Conservation (phyloP, 176 grass and related monocot genomes). For the Juncus inflexus region DNA sequence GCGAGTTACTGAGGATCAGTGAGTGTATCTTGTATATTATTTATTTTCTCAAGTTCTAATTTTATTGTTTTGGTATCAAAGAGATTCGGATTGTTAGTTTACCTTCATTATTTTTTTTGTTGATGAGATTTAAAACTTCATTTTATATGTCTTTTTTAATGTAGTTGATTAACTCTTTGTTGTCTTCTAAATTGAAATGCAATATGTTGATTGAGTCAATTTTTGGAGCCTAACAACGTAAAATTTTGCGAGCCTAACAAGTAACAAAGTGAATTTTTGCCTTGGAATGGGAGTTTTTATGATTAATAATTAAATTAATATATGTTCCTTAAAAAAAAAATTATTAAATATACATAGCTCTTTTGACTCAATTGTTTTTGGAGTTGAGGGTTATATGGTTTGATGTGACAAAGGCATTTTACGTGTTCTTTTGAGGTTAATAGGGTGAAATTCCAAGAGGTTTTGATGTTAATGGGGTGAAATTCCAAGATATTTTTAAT, state of each 20-base stretch:
- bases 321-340: constrained; percentile 8
- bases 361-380: background rate
- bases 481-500: constrained; percentile 27
- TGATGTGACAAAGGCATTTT: constrained; percentile 24
- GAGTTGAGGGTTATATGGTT: constrained; percentile 21
- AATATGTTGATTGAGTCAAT: background rate
- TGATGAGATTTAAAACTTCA: background rate
- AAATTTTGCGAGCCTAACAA: too few relatives aligned
- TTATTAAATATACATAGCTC: too few relatives aligned
- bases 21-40: constrained; percentile 9
- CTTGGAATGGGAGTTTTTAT: constrained; percentile 14
- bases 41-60: background rate
- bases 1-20: background rate
- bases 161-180: constrained; percentile 8
- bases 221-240: background rate
- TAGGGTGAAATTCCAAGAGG: background rate
- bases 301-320: constrained; percentile 10
- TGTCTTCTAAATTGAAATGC: background rate
- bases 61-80: constrained; percentile 14
- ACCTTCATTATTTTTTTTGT: too few relatives aligned
- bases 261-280: constrained; percentile 18
- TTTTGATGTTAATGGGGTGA: constrained; percentile 29
- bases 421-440: background rate
- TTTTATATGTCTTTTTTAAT: background rate
- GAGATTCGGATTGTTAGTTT: background rate